These are phyloP conservation scores for Ramaria sp. DNA, from an alignment of 768 basidiomycete species.

Conservation along the genomic window DNA sequence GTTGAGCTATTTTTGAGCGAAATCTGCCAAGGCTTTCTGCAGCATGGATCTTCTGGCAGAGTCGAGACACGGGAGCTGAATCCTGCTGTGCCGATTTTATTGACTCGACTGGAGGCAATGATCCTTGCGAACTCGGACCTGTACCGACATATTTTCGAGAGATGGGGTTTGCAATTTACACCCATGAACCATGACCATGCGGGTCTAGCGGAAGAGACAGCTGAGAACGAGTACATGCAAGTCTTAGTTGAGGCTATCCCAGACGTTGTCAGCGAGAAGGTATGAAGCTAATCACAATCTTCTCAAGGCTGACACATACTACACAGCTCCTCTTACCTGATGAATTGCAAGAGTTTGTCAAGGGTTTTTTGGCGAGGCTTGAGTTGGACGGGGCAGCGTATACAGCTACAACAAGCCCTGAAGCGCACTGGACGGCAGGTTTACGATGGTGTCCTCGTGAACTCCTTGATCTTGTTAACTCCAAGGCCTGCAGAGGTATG, in stretches of 20 bases:
- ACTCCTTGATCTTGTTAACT: conserved; percentile 79
- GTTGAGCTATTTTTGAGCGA: conserved; percentile 74
- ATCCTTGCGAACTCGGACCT: conserved; percentile 31
- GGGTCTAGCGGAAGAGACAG: conserved; percentile 18
- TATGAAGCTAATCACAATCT: conserved; percentile 15
- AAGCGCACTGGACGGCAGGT: conserved; percentile 49
- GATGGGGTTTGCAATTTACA: conserved; percentile 62
- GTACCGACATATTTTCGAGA: conserved; percentile 37
- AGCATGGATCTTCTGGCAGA: conserved; percentile 18
- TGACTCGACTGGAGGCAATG: conserved; percentile 54
- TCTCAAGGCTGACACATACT: conserved; percentile 12
- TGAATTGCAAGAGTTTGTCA: conserved; percentile 68
- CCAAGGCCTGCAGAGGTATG: conserved; percentile 90
- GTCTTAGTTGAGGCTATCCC: conserved; percentile 55
- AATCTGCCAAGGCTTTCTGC: conserved; percentile 60
- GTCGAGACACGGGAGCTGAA: conserved; percentile 33
- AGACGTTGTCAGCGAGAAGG: conserved; percentile 60
- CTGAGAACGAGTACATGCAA: conserved; percentile 43
- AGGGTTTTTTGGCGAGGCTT: conserved; percentile 55
- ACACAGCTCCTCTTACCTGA: conserved; percentile 50
- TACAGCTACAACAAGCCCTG: neutral
- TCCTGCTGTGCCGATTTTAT: conserved; percentile 48
- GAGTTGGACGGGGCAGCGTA: conserved; percentile 31
- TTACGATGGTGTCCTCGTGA: conserved; percentile 76
- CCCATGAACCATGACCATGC: conserved; percentile 12